A percentile compares a stretch with the other conserved stretches of the same genome.
Evolutionary conservation across 169 alveolate species (phyloP).

Genomic region (Plasmodium coatneyi): DNA sequence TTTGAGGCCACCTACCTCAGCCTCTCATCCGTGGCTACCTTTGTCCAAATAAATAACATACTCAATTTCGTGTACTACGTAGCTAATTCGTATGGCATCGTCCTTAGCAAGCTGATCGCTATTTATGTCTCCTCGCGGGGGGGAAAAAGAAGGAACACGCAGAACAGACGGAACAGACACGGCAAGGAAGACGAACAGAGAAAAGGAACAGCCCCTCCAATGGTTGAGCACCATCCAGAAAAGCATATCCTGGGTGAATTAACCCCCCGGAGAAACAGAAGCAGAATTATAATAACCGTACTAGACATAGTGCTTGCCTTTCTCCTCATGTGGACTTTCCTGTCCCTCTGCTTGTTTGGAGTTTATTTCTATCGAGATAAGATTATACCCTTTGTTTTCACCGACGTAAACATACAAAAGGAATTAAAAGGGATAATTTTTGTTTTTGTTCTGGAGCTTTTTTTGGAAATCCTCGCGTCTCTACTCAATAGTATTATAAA

Average conservation of each 20-base stretch:
- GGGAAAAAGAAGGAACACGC: not conserved
- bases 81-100: constrained; percentile 39
- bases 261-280: not conserved
- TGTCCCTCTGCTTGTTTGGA: not conserved
- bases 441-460: not conserved
- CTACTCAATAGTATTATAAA: constrained; percentile 32
- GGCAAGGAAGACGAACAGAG: too few relatives aligned
- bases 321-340: not conserved
- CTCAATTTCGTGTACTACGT: constrained; percentile 12
- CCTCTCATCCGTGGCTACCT: constrained; percentile 18
- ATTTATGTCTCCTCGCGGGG: constrained; percentile 1
- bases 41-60: constrained; percentile 10
- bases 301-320: constrained; percentile 15
- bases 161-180: not conserved
- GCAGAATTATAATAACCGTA: not conserved
- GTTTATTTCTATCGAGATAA: constrained; percentile 6
- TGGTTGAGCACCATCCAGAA: not conserved
- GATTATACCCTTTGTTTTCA: constrained; percentile 16
- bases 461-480: constrained; percentile 12
- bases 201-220: not conserved
- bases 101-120: constrained; percentile 1
- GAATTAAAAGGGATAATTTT: not conserved
- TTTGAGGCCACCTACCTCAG: constrained; percentile 42
- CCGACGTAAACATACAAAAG: not conserved
- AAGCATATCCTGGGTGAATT: not conserved